These are phyloP conservation scores for Guyanaporus albipodus DNA, from an alignment of 768 basidiomycete species.

Conservation along the genomic window DNA sequence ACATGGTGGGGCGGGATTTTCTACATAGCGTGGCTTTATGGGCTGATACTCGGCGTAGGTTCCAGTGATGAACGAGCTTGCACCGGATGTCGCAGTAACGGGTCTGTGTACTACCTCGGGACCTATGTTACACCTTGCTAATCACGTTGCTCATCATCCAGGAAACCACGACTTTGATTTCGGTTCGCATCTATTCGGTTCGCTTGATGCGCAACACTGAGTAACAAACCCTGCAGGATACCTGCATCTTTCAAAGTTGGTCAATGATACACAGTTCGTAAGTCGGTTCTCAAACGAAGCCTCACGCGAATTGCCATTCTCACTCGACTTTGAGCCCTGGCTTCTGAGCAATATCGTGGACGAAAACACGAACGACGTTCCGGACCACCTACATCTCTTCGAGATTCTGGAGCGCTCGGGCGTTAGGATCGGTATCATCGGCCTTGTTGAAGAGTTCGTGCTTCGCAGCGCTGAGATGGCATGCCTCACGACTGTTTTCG, in stretches of 20 bases:
- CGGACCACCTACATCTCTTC: slow-evolving; percentile 58
- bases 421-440: slow-evolving; percentile 73
- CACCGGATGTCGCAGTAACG: slow-evolving; percentile 74
- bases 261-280: slow-evolving; percentile 73
- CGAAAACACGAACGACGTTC: slow-evolving; percentile 55
- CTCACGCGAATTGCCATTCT: not conserved
- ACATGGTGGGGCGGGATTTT: slow-evolving; percentile 59
- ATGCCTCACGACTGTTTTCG: not conserved
- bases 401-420: slow-evolving; percentile 67
- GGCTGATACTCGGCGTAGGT: slow-evolving; percentile 45
- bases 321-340: slow-evolving; percentile 61
- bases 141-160: slow-evolving; percentile 25
- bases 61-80: slow-evolving; percentile 78
- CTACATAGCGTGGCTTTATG: not conserved
- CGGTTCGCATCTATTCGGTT: slow-evolving; percentile 38
- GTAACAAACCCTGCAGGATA: slow-evolving; percentile 41
- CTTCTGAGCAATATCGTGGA: slow-evolving; percentile 85
- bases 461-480: not conserved
- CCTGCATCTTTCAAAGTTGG: slow-evolving; percentile 60
- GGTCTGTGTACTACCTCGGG: slow-evolving; percentile 44
- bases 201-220: not conserved
- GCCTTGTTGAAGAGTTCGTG: slow-evolving; percentile 78
- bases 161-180: slow-evolving; percentile 95
- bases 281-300: slow-evolving; percentile 21
- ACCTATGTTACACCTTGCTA: not conserved